Conservation (phyloP, 2,329 filamentous ascomycete genomes). For the Clarireedia homoeocarpa region DNA sequence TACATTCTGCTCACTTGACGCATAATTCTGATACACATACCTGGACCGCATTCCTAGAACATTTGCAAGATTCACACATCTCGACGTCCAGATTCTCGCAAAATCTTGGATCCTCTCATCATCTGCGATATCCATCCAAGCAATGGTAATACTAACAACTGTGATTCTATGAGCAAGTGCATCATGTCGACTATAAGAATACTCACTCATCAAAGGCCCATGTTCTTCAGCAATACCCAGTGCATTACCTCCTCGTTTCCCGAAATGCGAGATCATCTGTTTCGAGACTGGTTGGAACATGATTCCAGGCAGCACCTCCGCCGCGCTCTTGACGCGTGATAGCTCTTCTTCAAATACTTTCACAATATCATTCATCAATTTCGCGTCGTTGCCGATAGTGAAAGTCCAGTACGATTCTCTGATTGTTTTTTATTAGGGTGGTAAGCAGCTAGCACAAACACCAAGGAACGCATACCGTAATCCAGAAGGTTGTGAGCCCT, state of each 20-base stretch:
- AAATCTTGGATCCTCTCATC: slow-evolving; percentile 27
- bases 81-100: slow-evolving; percentile 8
- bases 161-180: background rate
- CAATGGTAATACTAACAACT: slow-evolving; percentile 14
- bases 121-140: slow-evolving; percentile 27
- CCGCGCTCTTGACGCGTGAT: slow-evolving; percentile 7
- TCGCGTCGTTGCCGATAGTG: background rate
- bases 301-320: slow-evolving; percentile 13
- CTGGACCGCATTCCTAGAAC: slow-evolving; percentile 30
- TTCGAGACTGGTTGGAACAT: slow-evolving; percentile 19
- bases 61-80: slow-evolving; percentile 20
- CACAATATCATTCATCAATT: slow-evolving; percentile 12
- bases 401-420: slow-evolving; percentile 1
- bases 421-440: background rate
- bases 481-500: background rate
- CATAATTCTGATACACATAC: slow-evolving; percentile 37
- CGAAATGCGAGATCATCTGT: slow-evolving; percentile 16
- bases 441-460: background rate
- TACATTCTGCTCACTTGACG: slow-evolving; percentile 29
- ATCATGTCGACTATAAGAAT: background rate
- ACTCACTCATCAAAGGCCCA: slow-evolving; percentile 13
- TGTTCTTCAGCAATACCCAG: slow-evolving; percentile 16
- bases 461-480: background rate
- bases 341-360: slow-evolving; percentile 17
- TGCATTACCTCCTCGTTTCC: slow-evolving; percentile 20